Evolutionary conservation across 169 alveolate species (phyloP), one percentile per base, ranked within the genome.

Genomic region (Plasmodium adleri): DNA sequence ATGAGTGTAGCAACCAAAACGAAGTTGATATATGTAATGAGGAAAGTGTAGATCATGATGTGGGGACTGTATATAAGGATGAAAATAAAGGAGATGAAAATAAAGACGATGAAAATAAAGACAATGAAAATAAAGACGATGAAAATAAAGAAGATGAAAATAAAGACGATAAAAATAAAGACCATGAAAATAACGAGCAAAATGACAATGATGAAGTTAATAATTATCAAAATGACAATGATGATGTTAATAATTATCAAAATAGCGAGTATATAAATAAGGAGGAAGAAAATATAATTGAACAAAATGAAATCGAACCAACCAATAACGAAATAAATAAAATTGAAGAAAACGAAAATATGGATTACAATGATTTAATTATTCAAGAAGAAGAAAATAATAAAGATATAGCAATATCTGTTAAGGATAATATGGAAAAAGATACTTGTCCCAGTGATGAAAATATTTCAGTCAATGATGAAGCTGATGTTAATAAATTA

Each of bases 271-370:
- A 22, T 5, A 26, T 13, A 49, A 3, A 70, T 12, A 43, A 45
- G 63, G 22, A 13, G 49, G 78, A 70, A 4, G 78, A 9, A 45
- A 39, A 12, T 6, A 24, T n/a, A 70, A 43, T 43, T 12, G 64
- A 13, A 43, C 24, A 70, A 39, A 12, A n/a, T 43, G 78, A 9
- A 64, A 6, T 8, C 28, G 75, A 45, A 15, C 52, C 8, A 26
- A 22, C 3, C 20, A 24, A 9, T n/a, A 39, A 45, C 2, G 20
- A 60, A 13, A 47, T n/a, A 17, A 17, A 47, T 9, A 67, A 56
- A 26, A 60, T 7, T 3, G 17, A 6, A 24, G 59, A 32, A 64
- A 15, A 17, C 7, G 67, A 63, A 13, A 56, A 76, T 26, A 47
- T 24, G 24, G 59, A 15, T 32, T 8, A 15, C 3, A 22, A 43